phyloP scores from a whole-genome alignment of 345 rosid genomes.

The Corymbia maculata region DNA sequence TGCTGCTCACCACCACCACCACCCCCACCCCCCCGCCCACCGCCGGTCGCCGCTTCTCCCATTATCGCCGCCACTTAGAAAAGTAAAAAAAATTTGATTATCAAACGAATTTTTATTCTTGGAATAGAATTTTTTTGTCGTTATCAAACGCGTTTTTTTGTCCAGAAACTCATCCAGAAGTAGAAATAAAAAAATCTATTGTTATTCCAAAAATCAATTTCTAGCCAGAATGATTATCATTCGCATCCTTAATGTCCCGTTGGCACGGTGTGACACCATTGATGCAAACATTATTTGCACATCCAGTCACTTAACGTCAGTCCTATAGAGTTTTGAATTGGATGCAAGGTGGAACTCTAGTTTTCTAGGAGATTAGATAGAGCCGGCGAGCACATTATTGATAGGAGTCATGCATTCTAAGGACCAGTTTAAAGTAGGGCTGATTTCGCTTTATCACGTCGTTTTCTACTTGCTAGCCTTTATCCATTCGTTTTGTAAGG shows the following conservation, averaged over 20 bases:
- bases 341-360: background rate
- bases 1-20: no score
- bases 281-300: background rate
- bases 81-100: no score
- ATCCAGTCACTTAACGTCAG: background rate
- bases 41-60: no score
- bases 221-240: no score
- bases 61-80: no score
- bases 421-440: background rate
- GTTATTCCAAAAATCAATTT: no score
- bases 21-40: no score
- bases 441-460: background rate
- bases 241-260: background rate
- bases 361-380: background rate
- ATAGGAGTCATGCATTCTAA: background rate
- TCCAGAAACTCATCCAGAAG: no score
- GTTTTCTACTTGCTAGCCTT: background rate
- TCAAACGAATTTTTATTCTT: no score
- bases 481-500: background rate
- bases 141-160: no score
- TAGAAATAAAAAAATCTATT: no score
- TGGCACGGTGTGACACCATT: background rate
- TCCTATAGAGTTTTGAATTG: background rate
- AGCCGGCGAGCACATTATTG: background rate
- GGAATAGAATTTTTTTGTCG: no score